Base-by-base conservation (phyloP, 345 rosid genomes). In the Fremontodendron californicum region DNA sequence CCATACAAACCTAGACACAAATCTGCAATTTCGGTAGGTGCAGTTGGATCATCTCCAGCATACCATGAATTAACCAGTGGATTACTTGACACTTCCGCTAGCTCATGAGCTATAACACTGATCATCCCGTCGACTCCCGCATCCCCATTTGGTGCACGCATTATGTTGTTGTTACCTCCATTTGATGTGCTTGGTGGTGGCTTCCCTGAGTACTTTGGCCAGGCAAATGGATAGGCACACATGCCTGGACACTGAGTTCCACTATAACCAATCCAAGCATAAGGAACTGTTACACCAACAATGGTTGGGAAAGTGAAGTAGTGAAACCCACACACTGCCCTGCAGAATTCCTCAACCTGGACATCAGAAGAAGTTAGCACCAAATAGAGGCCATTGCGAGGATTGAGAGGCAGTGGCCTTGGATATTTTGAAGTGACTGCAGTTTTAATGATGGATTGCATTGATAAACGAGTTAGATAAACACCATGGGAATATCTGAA, bases 1-100 rank as follows among this genome's bases (percentile, higher is more conserved):
- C 95, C 90, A 13, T 87, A 88, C 54, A 87, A 79, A 2, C 93
- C 93, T 39, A 85, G n/a, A 70, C 95, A 91, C 77, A 91, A 69
- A 61, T 91, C 91, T 11, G 89, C 93, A 9, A 89, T 87, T 80
- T 91, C 95, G 0, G 80, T 74, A 0, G 93, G 95, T 4, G 91
- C 76, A 2, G 87, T 82, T 4, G 93, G 93, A 73, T 91, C 80
- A 27, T 85, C 88, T 4, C 91, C 93, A 0, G 90, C 93, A 9
- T 89, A 88, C 95, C 93, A 91, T 0, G 91, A 90, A 40, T 89
- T 88, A 62, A 88, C 85, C 12, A 91, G 82, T 0, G 93, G 93
- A 62, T 91, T 88, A 40, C 86, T 89, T 0, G 88, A 79, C 33
- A 83, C 85, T 61, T 91, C 90, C 1, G 94, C 94, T 3, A 89